Percentiles rank a stretch among this genome's conserved stretches.
phyloP scores from a whole-genome alignment of 768 basidiomycete genomes.

The Leccinum subgranulosum region DNA sequence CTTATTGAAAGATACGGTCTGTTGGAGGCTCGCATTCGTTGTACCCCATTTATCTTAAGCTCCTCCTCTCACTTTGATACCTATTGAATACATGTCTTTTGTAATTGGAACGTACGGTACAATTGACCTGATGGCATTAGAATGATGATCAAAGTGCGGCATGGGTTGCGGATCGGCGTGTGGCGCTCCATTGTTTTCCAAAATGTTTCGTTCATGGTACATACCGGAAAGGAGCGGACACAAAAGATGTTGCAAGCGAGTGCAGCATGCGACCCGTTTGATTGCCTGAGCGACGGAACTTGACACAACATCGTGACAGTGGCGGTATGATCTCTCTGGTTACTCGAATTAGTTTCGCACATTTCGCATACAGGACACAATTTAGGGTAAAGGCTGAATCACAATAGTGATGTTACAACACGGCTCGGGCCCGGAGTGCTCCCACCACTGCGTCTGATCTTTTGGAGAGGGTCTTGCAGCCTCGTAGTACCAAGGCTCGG shows the following conservation, averaged over 20 bases:
- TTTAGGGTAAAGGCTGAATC: too few relatives aligned
- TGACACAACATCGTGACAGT: background rate
- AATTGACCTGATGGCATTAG: background rate
- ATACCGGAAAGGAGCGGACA: background rate
- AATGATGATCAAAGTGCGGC: background rate
- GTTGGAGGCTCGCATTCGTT: slow-evolving; percentile 1
- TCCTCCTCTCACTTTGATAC: background rate
- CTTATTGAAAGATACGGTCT: background rate
- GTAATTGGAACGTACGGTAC: slow-evolving; percentile 1
- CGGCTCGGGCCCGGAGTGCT: background rate
- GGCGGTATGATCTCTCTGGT: background rate
- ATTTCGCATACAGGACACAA: background rate
- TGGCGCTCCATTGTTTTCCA: background rate
- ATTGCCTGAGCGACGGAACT: background rate
- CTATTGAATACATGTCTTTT: slow-evolving; percentile 38
- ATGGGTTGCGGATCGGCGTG: background rate
- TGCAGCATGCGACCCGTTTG: background rate
- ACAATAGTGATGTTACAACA: background rate
- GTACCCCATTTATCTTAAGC: background rate
- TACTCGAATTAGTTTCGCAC: background rate
- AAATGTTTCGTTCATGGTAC: background rate
- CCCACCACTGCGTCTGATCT: background rate
- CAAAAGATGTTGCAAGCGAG: background rate
- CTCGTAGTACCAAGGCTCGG: slow-evolving; percentile 40
- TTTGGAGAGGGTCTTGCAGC: slow-evolving; percentile 29